These are phyloP conservation scores for Fraxinus albicans DNA, from an alignment of 305 asterid species.

Conservation along the genomic window DNA sequence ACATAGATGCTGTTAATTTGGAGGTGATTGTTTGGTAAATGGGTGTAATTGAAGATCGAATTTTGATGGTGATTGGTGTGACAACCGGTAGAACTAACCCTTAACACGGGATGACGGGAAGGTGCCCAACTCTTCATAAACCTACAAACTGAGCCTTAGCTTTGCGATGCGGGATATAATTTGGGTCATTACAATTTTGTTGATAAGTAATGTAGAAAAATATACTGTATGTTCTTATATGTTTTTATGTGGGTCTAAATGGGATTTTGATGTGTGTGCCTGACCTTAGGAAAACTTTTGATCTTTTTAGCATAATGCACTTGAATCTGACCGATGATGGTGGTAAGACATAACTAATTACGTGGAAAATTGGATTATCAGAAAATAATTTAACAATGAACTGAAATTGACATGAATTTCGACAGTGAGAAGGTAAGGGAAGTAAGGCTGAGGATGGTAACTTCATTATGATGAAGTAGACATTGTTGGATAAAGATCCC, in stretches of 20 bases:
- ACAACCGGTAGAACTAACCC: background rate
- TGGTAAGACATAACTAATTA: background rate
- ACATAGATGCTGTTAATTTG: background rate
- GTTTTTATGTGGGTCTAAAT: slow-evolving; percentile 6
- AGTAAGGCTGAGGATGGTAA: background rate
- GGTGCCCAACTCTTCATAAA: background rate
- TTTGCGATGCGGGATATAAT: background rate
- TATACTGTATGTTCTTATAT: background rate
- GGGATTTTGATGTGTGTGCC: slow-evolving; percentile 6
- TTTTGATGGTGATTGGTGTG: slow-evolving; percentile 1
- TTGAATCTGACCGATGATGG: background rate
- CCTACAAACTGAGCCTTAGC: background rate
- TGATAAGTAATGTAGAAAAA: background rate
- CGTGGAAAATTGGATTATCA: background rate
- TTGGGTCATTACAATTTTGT: background rate
- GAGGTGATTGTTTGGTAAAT: background rate
- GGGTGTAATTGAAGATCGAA: background rate
- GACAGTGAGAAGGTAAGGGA: background rate
- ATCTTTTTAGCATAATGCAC: background rate
- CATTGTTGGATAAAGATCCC: background rate
- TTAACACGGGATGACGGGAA: background rate
- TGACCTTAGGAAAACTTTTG: slow-evolving; percentile 9
- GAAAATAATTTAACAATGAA: background rate
- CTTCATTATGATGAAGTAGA: background rate
- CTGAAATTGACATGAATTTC: background rate